Conservation (phyloP, 805 yeast species). For the Cyberlindnera misumaiensis region DNA sequence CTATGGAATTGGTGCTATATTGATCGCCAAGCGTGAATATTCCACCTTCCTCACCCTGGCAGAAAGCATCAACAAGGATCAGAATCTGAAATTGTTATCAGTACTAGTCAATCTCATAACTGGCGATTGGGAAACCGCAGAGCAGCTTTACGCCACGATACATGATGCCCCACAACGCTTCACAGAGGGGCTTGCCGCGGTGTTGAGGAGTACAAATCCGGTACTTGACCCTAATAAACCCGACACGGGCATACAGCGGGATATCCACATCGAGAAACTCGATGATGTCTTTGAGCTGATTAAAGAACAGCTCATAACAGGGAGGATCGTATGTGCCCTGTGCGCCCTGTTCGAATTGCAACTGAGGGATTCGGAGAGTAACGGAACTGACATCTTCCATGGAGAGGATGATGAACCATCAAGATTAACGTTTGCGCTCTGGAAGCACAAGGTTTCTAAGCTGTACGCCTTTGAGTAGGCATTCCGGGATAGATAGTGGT, state of each 20-base stretch:
- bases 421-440: slow-evolving; percentile 13
- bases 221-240: slow-evolving; percentile 17
- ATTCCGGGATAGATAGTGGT: background rate
- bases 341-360: slow-evolving; percentile 28
- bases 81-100: slow-evolving; percentile 11
- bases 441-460: slow-evolving; percentile 24
- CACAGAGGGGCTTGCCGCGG: slow-evolving; percentile 1
- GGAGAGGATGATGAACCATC: background rate
- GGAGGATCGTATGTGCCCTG: slow-evolving; percentile 28
- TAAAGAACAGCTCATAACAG: slow-evolving; percentile 25
- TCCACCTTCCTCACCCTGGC: slow-evolving; percentile 21
- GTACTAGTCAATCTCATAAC: slow-evolving; percentile 18
- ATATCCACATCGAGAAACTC: slow-evolving; percentile 8
- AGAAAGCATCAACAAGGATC: slow-evolving; percentile 10
- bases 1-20: slow-evolving; percentile 18
- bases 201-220: slow-evolving; percentile 17
- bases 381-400: background rate
- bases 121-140: slow-evolving; percentile 17
- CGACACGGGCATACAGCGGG: slow-evolving; percentile 3
- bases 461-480: slow-evolving; percentile 29
- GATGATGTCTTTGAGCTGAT: slow-evolving; percentile 21
- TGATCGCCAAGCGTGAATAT: slow-evolving; percentile 25
- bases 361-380: slow-evolving; percentile 6
- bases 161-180: background rate
- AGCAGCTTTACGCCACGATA: slow-evolving; percentile 6